Percentiles rank a stretch among this genome's conserved stretches.
phyloP scores from a whole-genome alignment of 2,329 filamentous ascomycete genomes.

The Sporothrix inflata region DNA sequence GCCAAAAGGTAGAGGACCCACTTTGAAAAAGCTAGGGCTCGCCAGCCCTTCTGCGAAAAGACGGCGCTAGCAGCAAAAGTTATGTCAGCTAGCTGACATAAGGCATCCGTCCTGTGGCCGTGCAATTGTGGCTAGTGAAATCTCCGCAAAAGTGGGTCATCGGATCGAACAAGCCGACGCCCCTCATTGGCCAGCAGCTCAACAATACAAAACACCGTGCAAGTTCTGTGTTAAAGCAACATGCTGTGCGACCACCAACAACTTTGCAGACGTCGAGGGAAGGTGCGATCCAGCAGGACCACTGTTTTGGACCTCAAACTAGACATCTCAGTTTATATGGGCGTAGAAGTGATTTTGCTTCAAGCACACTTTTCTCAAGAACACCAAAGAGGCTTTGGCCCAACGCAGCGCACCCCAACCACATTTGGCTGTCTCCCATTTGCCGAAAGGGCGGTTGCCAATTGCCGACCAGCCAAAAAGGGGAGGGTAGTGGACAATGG shows the following conservation, averaged over 20 bases:
- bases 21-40: slow-evolving; percentile 20
- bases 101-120: neutral
- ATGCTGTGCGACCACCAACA: neutral
- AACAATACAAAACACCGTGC: neutral
- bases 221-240: neutral
- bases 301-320: neutral
- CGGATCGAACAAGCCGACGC: slow-evolving; percentile 25
- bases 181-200: slow-evolving; percentile 18
- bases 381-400: neutral
- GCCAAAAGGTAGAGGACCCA: neutral
- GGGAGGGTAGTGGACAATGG: slow-evolving; percentile 2
- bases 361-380: neutral
- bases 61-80: neutral
- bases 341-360: too few relatives aligned
- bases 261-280: neutral
- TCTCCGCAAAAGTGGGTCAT: neutral
- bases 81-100: slow-evolving; percentile 10
- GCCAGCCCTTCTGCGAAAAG: slow-evolving; percentile 13
- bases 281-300: neutral
- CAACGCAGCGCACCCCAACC: neutral
- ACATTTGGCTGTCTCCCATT: slow-evolving; percentile 21
- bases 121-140: slow-evolving; percentile 19
- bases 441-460: slow-evolving; percentile 27
- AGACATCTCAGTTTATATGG: neutral
- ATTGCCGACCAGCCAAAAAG: slow-evolving; percentile 26